These are phyloP conservation scores for Veloporphyrellus conicus DNA, from an alignment of 1,284 basidiomycete genomes.

Conservation along the genomic window DNA sequence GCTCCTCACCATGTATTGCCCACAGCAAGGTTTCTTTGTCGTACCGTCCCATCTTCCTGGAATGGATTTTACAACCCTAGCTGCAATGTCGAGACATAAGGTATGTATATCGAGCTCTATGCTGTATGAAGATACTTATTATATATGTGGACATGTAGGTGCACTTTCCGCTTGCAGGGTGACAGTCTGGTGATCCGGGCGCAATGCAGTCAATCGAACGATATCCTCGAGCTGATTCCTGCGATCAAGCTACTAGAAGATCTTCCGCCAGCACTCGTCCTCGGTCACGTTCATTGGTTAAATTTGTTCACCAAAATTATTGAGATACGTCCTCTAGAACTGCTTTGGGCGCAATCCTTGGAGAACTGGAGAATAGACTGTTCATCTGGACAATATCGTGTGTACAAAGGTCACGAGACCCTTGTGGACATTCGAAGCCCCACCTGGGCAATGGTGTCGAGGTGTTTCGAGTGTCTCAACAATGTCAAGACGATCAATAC, in stretches of 20 bases:
- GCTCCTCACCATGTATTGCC: not conserved
- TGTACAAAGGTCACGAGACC: no score
- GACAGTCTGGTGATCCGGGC: constrained; percentile 31
- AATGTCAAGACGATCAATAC: no score
- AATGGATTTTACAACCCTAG: constrained; percentile 36
- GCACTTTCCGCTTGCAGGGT: constrained; percentile 27
- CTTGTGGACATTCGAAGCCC: no score
- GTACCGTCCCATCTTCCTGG: constrained; percentile 33
- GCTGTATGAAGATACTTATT: no score
- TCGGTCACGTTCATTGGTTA: constrained; percentile 40
- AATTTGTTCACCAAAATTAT: constrained; percentile 25
- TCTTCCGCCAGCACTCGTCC: constrained; percentile 36
- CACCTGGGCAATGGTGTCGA: not conserved
- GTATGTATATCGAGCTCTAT: constrained; percentile 8
- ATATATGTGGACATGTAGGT: constrained; percentile 22
- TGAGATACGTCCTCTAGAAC: constrained; percentile 35
- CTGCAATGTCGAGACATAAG: constrained; percentile 15
- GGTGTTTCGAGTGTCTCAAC: not conserved
- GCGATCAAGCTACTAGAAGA: constrained; percentile 30
- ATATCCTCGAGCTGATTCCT: constrained; percentile 36
- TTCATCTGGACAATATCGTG: no score
- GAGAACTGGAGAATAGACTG: no score
- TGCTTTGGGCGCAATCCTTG: constrained; percentile 20
- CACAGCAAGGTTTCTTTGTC: constrained; percentile 37
- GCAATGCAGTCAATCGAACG: not conserved